Conservation (phyloP, 768 basidiomycete genomes). For the Lanmaoa pseudosensibilis region DNA sequence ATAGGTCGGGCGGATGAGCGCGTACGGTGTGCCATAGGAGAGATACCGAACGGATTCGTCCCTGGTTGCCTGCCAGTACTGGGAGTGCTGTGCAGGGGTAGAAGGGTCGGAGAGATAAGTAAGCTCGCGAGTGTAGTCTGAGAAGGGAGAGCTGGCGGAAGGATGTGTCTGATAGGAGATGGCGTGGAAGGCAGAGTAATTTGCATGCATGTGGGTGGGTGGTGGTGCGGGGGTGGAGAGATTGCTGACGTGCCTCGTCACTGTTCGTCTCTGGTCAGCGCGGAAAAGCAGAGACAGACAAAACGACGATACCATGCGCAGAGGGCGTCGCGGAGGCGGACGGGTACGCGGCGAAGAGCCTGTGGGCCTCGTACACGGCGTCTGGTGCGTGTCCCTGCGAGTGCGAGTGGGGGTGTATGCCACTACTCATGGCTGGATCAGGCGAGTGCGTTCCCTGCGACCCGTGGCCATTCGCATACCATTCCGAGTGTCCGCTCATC, state of each 20-base stretch:
- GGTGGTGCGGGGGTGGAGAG: constrained; percentile 59
- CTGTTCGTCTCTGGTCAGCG: constrained; percentile 40
- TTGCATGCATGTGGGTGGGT: constrained; percentile 63
- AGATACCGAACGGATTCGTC: constrained; percentile 62
- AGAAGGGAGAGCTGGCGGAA: constrained; percentile 54
- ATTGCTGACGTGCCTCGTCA: constrained; percentile 62
- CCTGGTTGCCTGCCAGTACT: constrained; percentile 65
- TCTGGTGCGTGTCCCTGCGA: constrained; percentile 35
- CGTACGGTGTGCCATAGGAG: constrained; percentile 53
- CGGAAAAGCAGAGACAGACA: neutral
- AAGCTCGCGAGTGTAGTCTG: constrained; percentile 67
- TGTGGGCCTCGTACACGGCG: constrained; percentile 67
- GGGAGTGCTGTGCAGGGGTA: constrained; percentile 44
- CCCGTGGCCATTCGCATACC: constrained; percentile 25
- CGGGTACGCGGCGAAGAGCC: constrained; percentile 66
- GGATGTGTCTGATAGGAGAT: constrained; percentile 30
- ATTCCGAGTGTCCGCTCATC: constrained; percentile 29
- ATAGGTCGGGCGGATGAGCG: constrained; percentile 4
- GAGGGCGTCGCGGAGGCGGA: constrained; percentile 77
- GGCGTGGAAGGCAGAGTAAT: constrained; percentile 25
- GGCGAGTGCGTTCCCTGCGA: constrained; percentile 14
- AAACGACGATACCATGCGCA: constrained; percentile 54
- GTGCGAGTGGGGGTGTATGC: constrained; percentile 9
- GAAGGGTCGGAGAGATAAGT: constrained; percentile 54
- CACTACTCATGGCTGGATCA: constrained; percentile 4